Base-by-base conservation (phyloP, 2,329 filamentous ascomycete species). In the Fusarium pininemorale region DNA sequence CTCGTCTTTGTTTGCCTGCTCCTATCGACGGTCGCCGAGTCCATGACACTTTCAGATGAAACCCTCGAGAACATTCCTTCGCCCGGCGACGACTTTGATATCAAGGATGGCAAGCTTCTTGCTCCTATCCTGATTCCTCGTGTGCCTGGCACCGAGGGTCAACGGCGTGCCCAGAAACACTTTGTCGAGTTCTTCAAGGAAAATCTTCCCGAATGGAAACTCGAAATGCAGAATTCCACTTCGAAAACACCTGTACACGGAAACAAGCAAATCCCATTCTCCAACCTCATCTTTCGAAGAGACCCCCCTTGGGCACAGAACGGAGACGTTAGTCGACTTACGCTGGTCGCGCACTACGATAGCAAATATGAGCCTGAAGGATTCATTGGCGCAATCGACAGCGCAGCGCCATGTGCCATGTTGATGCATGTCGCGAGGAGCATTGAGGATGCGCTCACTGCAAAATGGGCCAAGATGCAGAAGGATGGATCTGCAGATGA, bases 371-470 rank as follows among this genome's bases (percentile, higher is more conserved):
- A 86, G 32, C 96, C 95, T 0, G 85, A 91, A 69, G 96, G 95
- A 2, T 99, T 99, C 81, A 93, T 99, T 66, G 96, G 96, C 1
- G 96, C 96, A 1, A 97, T 91, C 20, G 96, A 99, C 80, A 98
- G 94, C 77, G 96, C 96, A 3, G 96, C 94, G 24, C 95, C 96
- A 15, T 98, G 96, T 82, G 96, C 96, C 0, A 95, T 98, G 88
- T 87, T 99, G 66, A 89, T 99, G 90, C 94, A 98, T 81, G 90
- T 92, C 18, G 94, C 95, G 70, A 88, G 92, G 74, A 93, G 90
- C 72, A 90, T 99, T 51, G 95, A 98, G 78, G 87, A 85, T 4
- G 94, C 93, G 6, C 84, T 98, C 80, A 93, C 92, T 37, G 88
- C 88, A 80, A 97, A 96, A 83, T 98, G 96, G 94, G 88, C 89